Percentiles rank a stretch among this genome's conserved stretches.
These are phyloP conservation scores for Chrysosporium keratinophilum DNA, from an alignment of 2,329 filamentous ascomycete species.

Conservation along the genomic window DNA sequence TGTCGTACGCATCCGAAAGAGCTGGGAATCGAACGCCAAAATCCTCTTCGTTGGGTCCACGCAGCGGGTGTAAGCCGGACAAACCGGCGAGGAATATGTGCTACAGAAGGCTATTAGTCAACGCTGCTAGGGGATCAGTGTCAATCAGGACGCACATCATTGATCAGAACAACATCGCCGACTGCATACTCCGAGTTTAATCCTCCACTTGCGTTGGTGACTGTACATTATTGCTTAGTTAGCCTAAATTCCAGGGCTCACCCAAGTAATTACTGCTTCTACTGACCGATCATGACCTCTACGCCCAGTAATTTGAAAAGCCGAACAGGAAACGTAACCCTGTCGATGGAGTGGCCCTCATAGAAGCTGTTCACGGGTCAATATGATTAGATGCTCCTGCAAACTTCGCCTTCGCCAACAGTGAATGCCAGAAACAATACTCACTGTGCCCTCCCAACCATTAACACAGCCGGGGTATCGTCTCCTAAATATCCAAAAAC, in stretches of 20 bases:
- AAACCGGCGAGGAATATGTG: constrained; percentile 56
- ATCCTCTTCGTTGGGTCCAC: constrained; percentile 52
- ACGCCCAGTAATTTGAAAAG: constrained; percentile 54
- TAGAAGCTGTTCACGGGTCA: constrained; percentile 46
- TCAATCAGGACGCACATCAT: constrained; percentile 43
- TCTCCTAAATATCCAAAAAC: constrained; percentile 52
- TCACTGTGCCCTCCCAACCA: constrained; percentile 56
- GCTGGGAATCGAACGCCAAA: constrained; percentile 55
- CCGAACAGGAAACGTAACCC: constrained; percentile 53
- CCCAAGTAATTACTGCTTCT: neutral
- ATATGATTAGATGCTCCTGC: neutral
- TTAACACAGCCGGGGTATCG: constrained; percentile 49
- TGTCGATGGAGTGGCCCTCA: constrained; percentile 54
- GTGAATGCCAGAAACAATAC: constrained; percentile 23
- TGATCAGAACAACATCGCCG: constrained; percentile 55
- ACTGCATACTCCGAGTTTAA: constrained; percentile 54
- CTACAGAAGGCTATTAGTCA: constrained; percentile 27
- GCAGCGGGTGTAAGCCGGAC: constrained; percentile 50
- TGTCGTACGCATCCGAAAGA: constrained; percentile 56
- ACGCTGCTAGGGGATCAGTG: neutral
- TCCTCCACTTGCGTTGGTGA: constrained; percentile 58
- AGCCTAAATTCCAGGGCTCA: neutral
- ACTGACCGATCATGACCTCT: constrained; percentile 47
- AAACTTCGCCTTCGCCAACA: neutral
- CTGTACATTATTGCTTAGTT: constrained; percentile 26